A percentile compares a stretch with the other conserved stretches of the same genome.
phyloP scores from a whole-genome alignment of 305 asterid species.

The Fraxinus latifolia region DNA sequence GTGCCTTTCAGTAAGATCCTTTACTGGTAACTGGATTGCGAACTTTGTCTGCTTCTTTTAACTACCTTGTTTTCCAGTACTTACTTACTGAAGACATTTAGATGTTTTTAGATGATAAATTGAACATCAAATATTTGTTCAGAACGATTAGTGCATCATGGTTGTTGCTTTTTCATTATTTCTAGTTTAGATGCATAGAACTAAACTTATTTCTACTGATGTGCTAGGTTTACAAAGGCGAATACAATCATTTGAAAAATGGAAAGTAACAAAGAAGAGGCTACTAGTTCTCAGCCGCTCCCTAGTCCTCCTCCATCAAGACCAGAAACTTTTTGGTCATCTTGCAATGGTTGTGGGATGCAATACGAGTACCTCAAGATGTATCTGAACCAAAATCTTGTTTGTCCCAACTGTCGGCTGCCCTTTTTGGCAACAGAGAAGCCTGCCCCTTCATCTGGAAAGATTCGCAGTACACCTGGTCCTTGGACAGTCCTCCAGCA shows the following conservation, averaged over 20 bases:
- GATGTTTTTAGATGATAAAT: neutral
- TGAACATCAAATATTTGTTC: neutral
- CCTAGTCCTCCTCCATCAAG: slow-evolving; percentile 22
- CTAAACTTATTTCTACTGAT: neutral
- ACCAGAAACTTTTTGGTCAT: slow-evolving; percentile 51
- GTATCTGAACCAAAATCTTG: slow-evolving; percentile 40
- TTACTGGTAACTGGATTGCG: neutral
- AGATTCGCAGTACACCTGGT: slow-evolving; percentile 3
- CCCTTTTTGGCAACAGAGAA: slow-evolving; percentile 46
- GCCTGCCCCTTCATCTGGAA: slow-evolving; percentile 31
- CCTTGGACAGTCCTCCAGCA: slow-evolving; percentile 1
- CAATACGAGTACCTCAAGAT: slow-evolving; percentile 33
- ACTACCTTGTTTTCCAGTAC: neutral
- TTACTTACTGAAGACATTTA: neutral
- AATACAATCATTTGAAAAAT: slow-evolving; percentile 23
- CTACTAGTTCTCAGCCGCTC: slow-evolving; percentile 10
- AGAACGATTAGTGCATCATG: neutral
- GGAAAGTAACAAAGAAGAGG: slow-evolving; percentile 53
- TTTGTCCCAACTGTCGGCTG: slow-evolving; percentile 37
- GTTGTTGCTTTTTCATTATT: neutral
- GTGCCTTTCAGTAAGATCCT: neutral
- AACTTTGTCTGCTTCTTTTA: neutral
- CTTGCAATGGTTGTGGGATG: slow-evolving; percentile 40
- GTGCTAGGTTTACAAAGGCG: slow-evolving; percentile 7
- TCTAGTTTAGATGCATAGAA: neutral